These are phyloP conservation scores for Pythium vanterpoolii DNA, from an alignment of 352 stramenopile genomes.

Conservation along the genomic window DNA sequence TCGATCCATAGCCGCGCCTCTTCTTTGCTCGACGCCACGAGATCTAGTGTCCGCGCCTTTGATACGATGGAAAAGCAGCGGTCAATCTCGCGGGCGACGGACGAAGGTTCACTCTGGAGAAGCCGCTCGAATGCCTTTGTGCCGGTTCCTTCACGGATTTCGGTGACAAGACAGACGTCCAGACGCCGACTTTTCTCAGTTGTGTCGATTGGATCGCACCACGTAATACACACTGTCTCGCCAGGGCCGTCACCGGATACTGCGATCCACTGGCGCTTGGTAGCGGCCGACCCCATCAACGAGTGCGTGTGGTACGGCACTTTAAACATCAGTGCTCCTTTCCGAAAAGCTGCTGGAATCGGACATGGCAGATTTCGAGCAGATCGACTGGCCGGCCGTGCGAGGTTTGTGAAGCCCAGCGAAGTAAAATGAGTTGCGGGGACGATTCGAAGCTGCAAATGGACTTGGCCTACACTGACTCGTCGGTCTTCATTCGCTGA, in stretches of 20 bases:
- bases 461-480: slow-evolving; percentile 42
- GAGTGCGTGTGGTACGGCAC: slow-evolving; percentile 65
- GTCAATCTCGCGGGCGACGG: slow-evolving; percentile 41
- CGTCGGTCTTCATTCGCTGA: slow-evolving; percentile 11
- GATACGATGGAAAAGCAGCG: slow-evolving; percentile 73
- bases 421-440: slow-evolving; percentile 22
- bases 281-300: slow-evolving; percentile 30
- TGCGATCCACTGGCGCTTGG: slow-evolving; percentile 61
- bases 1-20: slow-evolving; percentile 62
- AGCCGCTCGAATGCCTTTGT: slow-evolving; percentile 65
- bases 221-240: slow-evolving; percentile 50
- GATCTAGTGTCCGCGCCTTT: slow-evolving; percentile 56
- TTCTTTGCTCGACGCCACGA: slow-evolving; percentile 78
- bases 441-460: slow-evolving; percentile 70
- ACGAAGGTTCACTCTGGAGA: slow-evolving; percentile 33
- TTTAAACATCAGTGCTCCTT: slow-evolving; percentile 74
- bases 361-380: neutral
- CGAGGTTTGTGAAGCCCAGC: neutral
- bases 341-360: slow-evolving; percentile 42
- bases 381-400: neutral
- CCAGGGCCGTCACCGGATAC: slow-evolving; percentile 24
- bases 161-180: slow-evolving; percentile 44
- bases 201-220: slow-evolving; percentile 57
- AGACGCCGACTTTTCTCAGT: slow-evolving; percentile 40
- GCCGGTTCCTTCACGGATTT: slow-evolving; percentile 49